A percentile compares a stretch with the other conserved stretches of the same genome.
These are phyloP conservation scores for Gossypium davidsonii DNA, from an alignment of 441 rosid genomes.

Conservation along the genomic window DNA sequence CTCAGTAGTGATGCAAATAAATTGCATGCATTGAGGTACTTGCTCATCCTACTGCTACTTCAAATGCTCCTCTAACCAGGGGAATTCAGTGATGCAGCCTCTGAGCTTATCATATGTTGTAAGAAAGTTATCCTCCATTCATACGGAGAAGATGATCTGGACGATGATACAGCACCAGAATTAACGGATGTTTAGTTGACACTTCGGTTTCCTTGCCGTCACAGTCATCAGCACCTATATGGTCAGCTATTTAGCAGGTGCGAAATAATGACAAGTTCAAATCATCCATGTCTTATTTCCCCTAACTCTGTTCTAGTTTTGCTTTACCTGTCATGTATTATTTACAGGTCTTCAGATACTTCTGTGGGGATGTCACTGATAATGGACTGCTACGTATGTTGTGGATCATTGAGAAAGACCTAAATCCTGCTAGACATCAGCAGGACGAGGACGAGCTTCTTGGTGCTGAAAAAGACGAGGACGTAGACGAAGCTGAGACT, in stretches of 20 bases:
- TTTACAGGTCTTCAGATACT: conserved; percentile 75
- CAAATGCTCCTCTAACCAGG: conserved; percentile 89
- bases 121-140: conserved; percentile 60
- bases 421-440: conserved; percentile 47
- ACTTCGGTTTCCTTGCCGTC: conserved; percentile 79
- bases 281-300: background rate
- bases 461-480: conserved; percentile 76
- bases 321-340: background rate
- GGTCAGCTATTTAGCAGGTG: conserved; percentile 88
- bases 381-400: conserved; percentile 77
- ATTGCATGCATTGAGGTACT: conserved; percentile 62
- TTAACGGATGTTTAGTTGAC: conserved; percentile 84
- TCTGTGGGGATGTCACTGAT: conserved; percentile 64
- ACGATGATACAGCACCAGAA: conserved; percentile 49
- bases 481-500: conserved; percentile 39
- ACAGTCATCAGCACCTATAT: conserved; percentile 81
- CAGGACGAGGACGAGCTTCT: conserved; percentile 61
- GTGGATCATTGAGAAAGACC: conserved; percentile 73
- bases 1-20: conserved; percentile 38
- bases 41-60: conserved; percentile 76
- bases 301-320: too few relatives aligned
- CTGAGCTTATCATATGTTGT: conserved; percentile 79
- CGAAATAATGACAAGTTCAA: conserved; percentile 4
- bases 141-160: conserved; percentile 61
- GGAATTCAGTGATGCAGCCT: conserved; percentile 65